A percentile compares a stretch with the other conserved stretches of the same genome.
Conservation (phyloP, 495 filamentous ascomycete genomes). For the Penicillium manginii region DNA sequence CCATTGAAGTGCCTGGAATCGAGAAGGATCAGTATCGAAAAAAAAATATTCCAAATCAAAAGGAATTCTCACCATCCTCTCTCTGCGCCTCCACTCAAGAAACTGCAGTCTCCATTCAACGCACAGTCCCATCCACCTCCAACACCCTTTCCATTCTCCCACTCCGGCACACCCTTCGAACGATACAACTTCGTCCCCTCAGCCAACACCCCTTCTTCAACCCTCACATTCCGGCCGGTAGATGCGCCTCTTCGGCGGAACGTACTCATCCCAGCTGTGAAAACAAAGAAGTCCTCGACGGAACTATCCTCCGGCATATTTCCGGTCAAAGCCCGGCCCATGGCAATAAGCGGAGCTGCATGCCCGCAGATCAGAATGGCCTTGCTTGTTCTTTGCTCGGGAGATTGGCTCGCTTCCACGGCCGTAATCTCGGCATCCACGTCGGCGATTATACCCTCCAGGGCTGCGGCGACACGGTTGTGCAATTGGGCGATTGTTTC, state of each 20-base stretch:
- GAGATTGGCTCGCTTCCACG: conserved; percentile 28
- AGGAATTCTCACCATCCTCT: conserved; percentile 76
- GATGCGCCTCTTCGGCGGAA: conserved; percentile 45
- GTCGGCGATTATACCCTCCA: conserved; percentile 69
- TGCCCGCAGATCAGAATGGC: conserved; percentile 86
- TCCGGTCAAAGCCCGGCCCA: conserved; percentile 80
- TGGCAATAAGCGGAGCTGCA: conserved; percentile 83
- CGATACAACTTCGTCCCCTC: conserved; percentile 33
- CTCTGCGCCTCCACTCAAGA: conserved; percentile 79
- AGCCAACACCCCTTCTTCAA: conserved; percentile 25
- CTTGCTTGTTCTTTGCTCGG: conserved; percentile 42
- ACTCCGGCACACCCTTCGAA: conserved; percentile 47
- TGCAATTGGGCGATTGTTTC: conserved; percentile 81
- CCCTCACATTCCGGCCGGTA: neutral
- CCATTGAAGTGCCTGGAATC: conserved; percentile 69
- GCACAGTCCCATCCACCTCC: conserved; percentile 80
- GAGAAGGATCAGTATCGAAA: conserved; percentile 16
- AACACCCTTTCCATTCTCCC: conserved; percentile 69
- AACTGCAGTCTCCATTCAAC: conserved; percentile 80
- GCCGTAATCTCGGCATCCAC: conserved; percentile 62
- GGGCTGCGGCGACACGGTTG: conserved; percentile 71
- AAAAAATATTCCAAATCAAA: conserved; percentile 2
- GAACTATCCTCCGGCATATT: conserved; percentile 67
- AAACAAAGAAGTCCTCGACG: conserved; percentile 82
- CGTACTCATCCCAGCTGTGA: conserved; percentile 77